Conservation (phyloP, 306 rosid species). For the Alnus rubra region DNA sequence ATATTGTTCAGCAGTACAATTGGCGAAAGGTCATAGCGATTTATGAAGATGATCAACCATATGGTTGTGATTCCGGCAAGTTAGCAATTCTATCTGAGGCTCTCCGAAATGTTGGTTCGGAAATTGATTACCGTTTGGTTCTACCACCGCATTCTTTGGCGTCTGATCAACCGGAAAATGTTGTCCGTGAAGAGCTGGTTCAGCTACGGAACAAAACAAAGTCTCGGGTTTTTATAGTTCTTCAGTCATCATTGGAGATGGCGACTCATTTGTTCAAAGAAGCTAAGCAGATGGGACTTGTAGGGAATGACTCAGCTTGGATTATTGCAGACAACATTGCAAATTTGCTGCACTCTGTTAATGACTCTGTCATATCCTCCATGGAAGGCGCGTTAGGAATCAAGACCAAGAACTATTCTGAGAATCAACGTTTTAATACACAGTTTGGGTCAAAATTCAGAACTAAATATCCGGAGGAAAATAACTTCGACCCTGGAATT, state of each 20-base stretch:
- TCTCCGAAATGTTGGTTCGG: slow-evolving; percentile 47
- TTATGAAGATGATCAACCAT: slow-evolving; percentile 42
- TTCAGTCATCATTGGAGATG: slow-evolving; percentile 56
- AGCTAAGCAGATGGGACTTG: slow-evolving; percentile 54
- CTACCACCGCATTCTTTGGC: slow-evolving; percentile 51
- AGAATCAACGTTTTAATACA: slow-evolving; percentile 30
- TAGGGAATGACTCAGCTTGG: slow-evolving; percentile 58
- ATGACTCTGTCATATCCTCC: slow-evolving; percentile 43
- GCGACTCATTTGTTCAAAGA: slow-evolving; percentile 50
- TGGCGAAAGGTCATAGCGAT: slow-evolving; percentile 57
- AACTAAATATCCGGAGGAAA: slow-evolving; percentile 41
- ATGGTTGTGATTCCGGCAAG: slow-evolving; percentile 48
- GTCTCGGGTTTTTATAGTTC: slow-evolving; percentile 58
- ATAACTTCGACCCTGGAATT: slow-evolving; percentile 49
- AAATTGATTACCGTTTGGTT: slow-evolving; percentile 55
- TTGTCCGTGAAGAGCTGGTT: slow-evolving; percentile 43
- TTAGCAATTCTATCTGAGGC: slow-evolving; percentile 57
- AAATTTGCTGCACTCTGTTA: slow-evolving; percentile 45
- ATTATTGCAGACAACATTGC: slow-evolving; percentile 58
- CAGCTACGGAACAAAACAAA: slow-evolving; percentile 32
- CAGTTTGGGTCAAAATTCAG: slow-evolving; percentile 39
- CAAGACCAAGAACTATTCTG: slow-evolving; percentile 45
- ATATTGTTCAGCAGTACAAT: slow-evolving; percentile 35
- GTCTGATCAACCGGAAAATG: slow-evolving; percentile 31
- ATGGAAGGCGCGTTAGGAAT: slow-evolving; percentile 76